Base-by-base conservation (phyloP, 2,329 filamentous ascomycete genomes). In the Aspergillus eucalypticola region DNA sequence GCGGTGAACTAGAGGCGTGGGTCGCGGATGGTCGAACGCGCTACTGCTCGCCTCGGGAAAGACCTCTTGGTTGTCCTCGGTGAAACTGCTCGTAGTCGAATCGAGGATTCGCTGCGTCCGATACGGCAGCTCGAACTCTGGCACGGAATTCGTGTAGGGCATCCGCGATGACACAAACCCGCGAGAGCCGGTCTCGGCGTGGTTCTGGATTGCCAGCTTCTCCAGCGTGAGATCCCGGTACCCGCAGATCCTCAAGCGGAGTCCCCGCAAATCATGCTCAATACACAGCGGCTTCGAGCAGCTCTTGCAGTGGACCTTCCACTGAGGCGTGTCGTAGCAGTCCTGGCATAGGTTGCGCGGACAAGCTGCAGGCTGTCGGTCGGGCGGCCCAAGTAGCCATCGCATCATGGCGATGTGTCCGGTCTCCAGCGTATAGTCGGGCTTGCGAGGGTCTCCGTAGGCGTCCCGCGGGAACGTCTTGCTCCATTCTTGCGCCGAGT, bases 211-310 rank as follows among this genome's bases (percentile, higher is more conserved):
- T 8, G 69, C 67, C 58, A 74, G 65, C 62, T 80, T 81, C 67
- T 86, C 84, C 21, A 80, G 73, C 27, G 78, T 75, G 60, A 86
- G 77, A 54, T 86, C 83, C 64, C 82, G 76, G 65, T 81, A 86
- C 17, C 84, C 84, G 67, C 84, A 86, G 52, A 85, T 84, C 39
- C 83, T 77, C 27, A 85, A 75, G 56, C 84, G 83, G 19, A 85
- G 75, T 13, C 80, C 83, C 25, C 83, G 80, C 48, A 86, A 80
- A 64, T 86, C 84, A 68, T 86, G 84, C 65, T 86, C 84, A 65
- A 85, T 84, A 71, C 84, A 86, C 25, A 86, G 73, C 2, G 83
- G 79, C 56, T 79, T 83, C 42, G 83, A 83, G 73, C 84, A 86
- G 46, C 76, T 79, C 66, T 83, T 82, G 70, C 84, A 86, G 41